Base-by-base conservation (phyloP, 495 filamentous ascomycete species). In the Penicillium cataractarum region DNA sequence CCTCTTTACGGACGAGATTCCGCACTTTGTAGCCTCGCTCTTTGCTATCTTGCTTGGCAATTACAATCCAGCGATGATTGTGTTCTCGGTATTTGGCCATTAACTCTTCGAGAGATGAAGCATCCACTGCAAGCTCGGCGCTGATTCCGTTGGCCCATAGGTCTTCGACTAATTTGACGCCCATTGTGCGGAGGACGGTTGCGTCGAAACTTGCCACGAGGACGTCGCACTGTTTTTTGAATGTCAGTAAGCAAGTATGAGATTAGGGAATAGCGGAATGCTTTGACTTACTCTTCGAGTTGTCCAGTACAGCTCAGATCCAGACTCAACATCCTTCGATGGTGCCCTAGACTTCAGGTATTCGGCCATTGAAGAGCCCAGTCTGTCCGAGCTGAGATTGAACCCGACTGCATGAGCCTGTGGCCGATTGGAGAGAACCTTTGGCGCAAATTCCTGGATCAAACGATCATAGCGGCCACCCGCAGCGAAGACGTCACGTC, bases 401-500 rank as follows among this genome's bases (percentile, higher is more conserved):
- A 97, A 96, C 3, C 95, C 95, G 39, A 98, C 95, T 10, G 91
- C 94, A 67, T 93, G 92, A 4, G 77, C 74, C 48, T 79, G 78
- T 6, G 75, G 66, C 33, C 75, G 73, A 33, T 58, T 78, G 33
- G 77, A 74, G 44, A 78, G 40, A 37, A 74, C 72, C 42, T 75
- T 78, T 6, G 79, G 78, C 31, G 74, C 68, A 26, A 80, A 80
- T 33, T 82, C 76, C 55, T 79, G 76, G 37, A 99, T 94, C 46
- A 99, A 78, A 22, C 84, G 83, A 71, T 99, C 95, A 73, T 98
- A 99, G 29, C 95, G 88, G 29, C 95, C 95, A 52, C 95, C 95
- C 35, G 93, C 95, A 1, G 94, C 95, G 66, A 99, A 92, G 10
- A 98, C 90, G 65, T 95, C 90, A 31, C 83, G 80, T 64, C 86